Percentiles rank a stretch among this genome's conserved stretches.
These are phyloP conservation scores for Leishmania gerbilli DNA, from an alignment of 208 protist species.

Conservation along the genomic window DNA sequence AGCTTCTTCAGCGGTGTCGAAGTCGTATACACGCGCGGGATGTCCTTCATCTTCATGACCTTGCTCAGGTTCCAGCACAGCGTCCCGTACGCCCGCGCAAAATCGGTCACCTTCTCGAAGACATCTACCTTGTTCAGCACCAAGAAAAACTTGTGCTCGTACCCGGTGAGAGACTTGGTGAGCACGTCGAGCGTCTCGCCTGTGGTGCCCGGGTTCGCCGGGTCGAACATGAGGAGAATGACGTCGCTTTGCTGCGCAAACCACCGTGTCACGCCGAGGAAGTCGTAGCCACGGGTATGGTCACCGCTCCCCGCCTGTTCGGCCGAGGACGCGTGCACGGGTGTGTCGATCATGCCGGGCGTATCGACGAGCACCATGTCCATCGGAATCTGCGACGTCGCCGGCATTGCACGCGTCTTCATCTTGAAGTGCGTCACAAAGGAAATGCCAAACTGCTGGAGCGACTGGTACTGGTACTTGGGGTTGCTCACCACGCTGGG, in stretches of 20 bases:
- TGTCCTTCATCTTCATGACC: conserved; percentile 89
- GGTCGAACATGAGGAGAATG: conserved; percentile 93
- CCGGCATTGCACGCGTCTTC: conserved; percentile 64
- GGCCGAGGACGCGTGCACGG: conserved; percentile 45
- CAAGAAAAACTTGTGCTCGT: conserved; percentile 91
- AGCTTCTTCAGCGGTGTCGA: conserved; percentile 41
- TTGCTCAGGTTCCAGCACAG: conserved; percentile 94
- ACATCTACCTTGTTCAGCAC: conserved; percentile 91
- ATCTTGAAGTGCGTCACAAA: conserved; percentile 84
- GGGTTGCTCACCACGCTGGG: conserved; percentile 75
- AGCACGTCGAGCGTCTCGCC: conserved; percentile 93
- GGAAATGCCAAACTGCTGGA: conserved; percentile 73
- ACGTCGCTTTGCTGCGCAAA: conserved; percentile 90
- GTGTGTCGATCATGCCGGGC: conserved; percentile 93
- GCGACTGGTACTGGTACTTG: conserved; percentile 66
- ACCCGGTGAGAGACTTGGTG: conserved; percentile 77
- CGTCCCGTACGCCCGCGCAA: conserved; percentile 87
- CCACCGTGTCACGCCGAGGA: conserved; percentile 80
- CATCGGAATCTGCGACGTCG: conserved; percentile 41
- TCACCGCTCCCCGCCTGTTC: conserved; percentile 28
- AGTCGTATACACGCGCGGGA: conserved; percentile 92
- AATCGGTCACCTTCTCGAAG: conserved; percentile 87
- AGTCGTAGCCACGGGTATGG: conserved; percentile 88
- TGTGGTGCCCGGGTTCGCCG: conserved; percentile 84
- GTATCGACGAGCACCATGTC: conserved; percentile 90